Percentiles rank a stretch among this genome's conserved stretches.
Evolutionary conservation across 139 green algal genomes (phyloP).

Genomic region (Yamagishiella unicocca): DNA sequence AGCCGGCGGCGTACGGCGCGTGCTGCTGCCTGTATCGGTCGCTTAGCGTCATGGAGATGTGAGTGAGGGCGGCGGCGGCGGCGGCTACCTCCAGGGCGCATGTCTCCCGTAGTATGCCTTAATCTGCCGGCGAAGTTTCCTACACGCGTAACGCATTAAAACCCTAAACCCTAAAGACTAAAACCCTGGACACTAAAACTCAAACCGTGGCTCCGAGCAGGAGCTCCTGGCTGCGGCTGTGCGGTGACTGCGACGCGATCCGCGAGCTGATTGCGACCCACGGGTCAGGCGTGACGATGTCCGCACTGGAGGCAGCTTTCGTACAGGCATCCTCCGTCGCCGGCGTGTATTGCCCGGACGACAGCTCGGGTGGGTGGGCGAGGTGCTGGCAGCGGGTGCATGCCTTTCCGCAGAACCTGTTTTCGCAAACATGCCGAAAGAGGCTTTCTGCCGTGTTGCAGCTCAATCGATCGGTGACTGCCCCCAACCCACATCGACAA

Average conservation of each 20-base stretch:
- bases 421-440: background rate
- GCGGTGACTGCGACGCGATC: slow-evolving; percentile 46
- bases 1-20: background rate
- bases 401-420: no score
- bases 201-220: no score
- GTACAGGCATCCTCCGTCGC: slow-evolving; percentile 30
- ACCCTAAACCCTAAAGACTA: no score
- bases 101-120: no score
- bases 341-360: slow-evolving; percentile 26
- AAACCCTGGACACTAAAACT: no score
- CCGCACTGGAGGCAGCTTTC: slow-evolving; percentile 48
- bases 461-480: no score
- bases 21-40: slow-evolving; percentile 56
- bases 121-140: no score
- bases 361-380: slow-evolving; percentile 43
- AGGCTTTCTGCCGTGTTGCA: background rate
- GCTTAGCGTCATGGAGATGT: slow-evolving; percentile 54
- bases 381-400: no score
- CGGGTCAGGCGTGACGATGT: slow-evolving; percentile 18
- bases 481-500: no score
- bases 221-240: slow-evolving; percentile 46
- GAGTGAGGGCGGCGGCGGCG: no score
- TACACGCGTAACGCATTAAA: no score
- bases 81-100: no score
- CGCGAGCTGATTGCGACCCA: background rate